These are phyloP conservation scores for Lasiodiplodia hormozganensis DNA, from an alignment of 2,329 filamentous ascomycete genomes.

Conservation along the genomic window DNA sequence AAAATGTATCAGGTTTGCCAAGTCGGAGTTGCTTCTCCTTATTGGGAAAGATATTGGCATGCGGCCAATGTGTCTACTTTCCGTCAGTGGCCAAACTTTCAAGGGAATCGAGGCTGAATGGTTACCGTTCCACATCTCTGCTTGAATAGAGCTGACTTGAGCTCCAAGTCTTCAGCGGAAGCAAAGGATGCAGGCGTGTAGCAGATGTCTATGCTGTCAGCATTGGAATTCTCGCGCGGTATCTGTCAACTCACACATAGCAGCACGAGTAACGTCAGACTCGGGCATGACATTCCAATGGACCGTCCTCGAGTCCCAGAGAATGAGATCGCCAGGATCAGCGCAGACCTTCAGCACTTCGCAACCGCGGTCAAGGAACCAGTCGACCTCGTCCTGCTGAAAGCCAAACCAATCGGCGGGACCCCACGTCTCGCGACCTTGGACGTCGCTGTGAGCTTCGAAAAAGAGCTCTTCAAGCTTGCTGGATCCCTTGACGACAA, in stretches of 20 bases:
- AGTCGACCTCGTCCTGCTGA: slow-evolving; percentile 51
- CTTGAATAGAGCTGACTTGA: slow-evolving; percentile 33
- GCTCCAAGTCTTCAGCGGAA: slow-evolving; percentile 30
- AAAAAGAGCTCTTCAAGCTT: slow-evolving; percentile 56
- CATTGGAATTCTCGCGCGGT: too few relatives aligned
- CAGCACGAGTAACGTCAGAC: slow-evolving; percentile 36
- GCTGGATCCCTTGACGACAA: slow-evolving; percentile 53
- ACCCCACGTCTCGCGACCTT: slow-evolving; percentile 38
- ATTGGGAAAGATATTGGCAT: slow-evolving; percentile 19
- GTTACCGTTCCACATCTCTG: slow-evolving; percentile 20
- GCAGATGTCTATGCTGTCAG: slow-evolving; percentile 13
- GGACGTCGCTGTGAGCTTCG: slow-evolving; percentile 31
- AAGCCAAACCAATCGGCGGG: slow-evolving; percentile 52
- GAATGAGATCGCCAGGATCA: slow-evolving; percentile 53
- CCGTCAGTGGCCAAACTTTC: too few relatives aligned
- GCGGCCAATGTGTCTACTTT: slow-evolving; percentile 27
- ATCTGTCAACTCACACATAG: slow-evolving; percentile 12
- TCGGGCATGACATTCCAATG: slow-evolving; percentile 50
- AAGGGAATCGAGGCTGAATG: too few relatives aligned
- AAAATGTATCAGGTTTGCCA: slow-evolving; percentile 8
- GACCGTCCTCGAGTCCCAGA: slow-evolving; percentile 57
- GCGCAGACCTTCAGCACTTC: slow-evolving; percentile 49
- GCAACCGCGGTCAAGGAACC: slow-evolving; percentile 51
- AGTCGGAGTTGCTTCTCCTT: neutral
- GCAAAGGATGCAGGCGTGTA: slow-evolving; percentile 24